Conservation (phyloP, 2,329 filamentous ascomycete species). For the Diaporthe vexans region DNA sequence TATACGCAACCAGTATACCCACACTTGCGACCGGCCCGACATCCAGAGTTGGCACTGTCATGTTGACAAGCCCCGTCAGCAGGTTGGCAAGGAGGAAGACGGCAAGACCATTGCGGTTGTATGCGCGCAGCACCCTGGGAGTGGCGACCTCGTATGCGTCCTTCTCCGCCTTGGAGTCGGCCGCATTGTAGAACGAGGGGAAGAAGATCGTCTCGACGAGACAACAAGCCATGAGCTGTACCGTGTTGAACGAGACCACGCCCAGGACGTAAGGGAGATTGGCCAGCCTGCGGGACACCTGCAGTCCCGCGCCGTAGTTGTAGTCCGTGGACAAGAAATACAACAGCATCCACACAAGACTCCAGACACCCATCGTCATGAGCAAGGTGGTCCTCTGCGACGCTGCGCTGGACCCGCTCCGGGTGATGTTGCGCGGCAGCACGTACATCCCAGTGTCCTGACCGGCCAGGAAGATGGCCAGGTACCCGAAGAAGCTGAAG, state of each 20-base stretch:
- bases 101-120: slow-evolving; percentile 88
- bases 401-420: slow-evolving; percentile 57
- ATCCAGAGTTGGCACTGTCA: slow-evolving; percentile 86
- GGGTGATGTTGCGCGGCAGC: slow-evolving; percentile 72
- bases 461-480: slow-evolving; percentile 93
- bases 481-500: slow-evolving; percentile 94
- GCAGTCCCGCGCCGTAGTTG: slow-evolving; percentile 77
- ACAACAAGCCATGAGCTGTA: slow-evolving; percentile 85
- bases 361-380: slow-evolving; percentile 74
- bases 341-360: slow-evolving; percentile 76
- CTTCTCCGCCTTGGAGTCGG: slow-evolving; percentile 68
- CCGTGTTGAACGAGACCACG: slow-evolving; percentile 91
- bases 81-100: slow-evolving; percentile 92
- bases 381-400: slow-evolving; percentile 71
- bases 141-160: slow-evolving; percentile 79
- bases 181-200: slow-evolving; percentile 75
- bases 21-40: slow-evolving; percentile 76
- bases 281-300: slow-evolving; percentile 88
- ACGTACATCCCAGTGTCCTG: slow-evolving; percentile 86
- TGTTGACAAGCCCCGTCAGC: slow-evolving; percentile 88
- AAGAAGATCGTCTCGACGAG: slow-evolving; percentile 84
- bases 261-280: slow-evolving; percentile 95
- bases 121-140: slow-evolving; percentile 84
- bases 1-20: slow-evolving; percentile 82
- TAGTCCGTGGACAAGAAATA: slow-evolving; percentile 79